Evolutionary conservation across 2,329 filamentous ascomycete genomes (phyloP), one percentile per base, ranked within the genome.

Genomic region (Achaetomium macrosporum): DNA sequence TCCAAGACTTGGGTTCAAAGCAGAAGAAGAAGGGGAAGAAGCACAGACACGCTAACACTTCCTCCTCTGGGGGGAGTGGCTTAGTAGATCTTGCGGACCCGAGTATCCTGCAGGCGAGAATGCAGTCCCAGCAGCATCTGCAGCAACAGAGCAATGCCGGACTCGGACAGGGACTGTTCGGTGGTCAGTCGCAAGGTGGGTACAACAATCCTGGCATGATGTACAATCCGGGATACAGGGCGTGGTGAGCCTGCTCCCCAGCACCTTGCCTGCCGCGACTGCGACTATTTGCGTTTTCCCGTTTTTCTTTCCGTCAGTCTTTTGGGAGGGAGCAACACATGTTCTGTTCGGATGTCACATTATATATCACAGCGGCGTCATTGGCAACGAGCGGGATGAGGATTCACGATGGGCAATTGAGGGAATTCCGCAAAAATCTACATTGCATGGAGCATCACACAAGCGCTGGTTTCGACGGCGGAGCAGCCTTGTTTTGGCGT

Each of bases 1-100:
- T 89, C 77, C 88, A 91, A 84, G 90, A 95, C 72, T 85, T 86
- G 77, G 87, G 87, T 77, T 86, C 88, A 77, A 95, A 96, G 85
- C 90, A 95, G 83, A 96, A 95, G 87, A 96, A 96, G 84, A 96
- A 96, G 90, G 90, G 90, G 80, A 96, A 96, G 85, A 96, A 96
- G 90, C 92, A 96, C 82, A 95, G 91, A 85, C 91, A 96, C 86
- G 92, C 90, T 93, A 96, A 96, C 90, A 96, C 92, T 92, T 96
- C 91, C 88, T 97, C 92, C 85, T 95, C 90, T 84, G 88, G 88
- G 80, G 91, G 90, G 84, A 89, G 90, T 88, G 91, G 89, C 80
- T 84, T 96, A 92, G 91, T 95, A 79, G 91, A 97, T 95, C 90
- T 96, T 91, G 90, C 88, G 81, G 91, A 97, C 90, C 92, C 92